A percentile compares a stretch with the other conserved stretches of the same genome.
These are phyloP conservation scores for Arachis stenosperma DNA, from an alignment of 306 rosid species.

Conservation along the genomic window DNA sequence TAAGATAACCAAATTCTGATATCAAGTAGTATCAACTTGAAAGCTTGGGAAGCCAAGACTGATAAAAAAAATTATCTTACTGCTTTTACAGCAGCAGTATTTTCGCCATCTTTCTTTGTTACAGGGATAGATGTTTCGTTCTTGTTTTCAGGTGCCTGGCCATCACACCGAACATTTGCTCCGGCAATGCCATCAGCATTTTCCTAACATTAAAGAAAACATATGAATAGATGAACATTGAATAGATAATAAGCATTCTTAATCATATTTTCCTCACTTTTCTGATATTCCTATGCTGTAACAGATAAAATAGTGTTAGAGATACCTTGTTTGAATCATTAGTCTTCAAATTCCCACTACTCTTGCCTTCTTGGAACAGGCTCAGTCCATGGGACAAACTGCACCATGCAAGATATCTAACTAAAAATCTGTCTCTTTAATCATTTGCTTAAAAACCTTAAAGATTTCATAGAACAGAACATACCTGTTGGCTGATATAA, in stretches of 20 bases:
- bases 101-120: conserved; percentile 72
- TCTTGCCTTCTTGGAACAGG: conserved; percentile 74
- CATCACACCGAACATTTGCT: conserved; percentile 57
- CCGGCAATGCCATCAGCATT: conserved; percentile 53
- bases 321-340: conserved; percentile 73
- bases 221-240: neutral
- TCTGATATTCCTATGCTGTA: neutral
- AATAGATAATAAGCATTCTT: conserved; percentile 7
- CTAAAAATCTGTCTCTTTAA: conserved; percentile 24
- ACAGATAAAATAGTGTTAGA: conserved; percentile 15
- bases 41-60: conserved; percentile 5
- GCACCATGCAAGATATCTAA: conserved; percentile 46
- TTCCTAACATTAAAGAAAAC: conserved; percentile 51
- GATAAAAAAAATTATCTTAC: conserved; percentile 54
- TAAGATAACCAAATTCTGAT: too few species aligned
- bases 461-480: conserved; percentile 14
- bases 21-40: neutral
- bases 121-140: conserved; percentile 60
- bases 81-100: conserved; percentile 59
- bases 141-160: conserved; percentile 62
- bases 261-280: neutral
- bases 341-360: conserved; percentile 64
- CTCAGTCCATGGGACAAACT: conserved; percentile 91
- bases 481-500: conserved; percentile 80
- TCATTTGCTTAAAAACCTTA: neutral